Percentiles rank a stretch among this genome's conserved stretches.
phyloP scores from a whole-genome alignment of 192 early-diverging fungal genomes.

The Spizellomyces sp. region DNA sequence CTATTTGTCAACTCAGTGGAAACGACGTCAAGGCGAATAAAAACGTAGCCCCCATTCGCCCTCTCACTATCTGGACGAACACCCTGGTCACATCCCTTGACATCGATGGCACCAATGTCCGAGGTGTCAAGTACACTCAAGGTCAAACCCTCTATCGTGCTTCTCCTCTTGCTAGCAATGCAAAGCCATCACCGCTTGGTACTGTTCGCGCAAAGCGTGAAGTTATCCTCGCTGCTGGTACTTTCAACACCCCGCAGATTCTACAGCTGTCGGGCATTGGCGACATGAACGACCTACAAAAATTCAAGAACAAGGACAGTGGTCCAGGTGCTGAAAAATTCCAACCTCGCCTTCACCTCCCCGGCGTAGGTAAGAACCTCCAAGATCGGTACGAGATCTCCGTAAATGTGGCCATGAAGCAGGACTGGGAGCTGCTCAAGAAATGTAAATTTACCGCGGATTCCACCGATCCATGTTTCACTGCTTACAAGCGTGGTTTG shows the following conservation, averaged over 20 bases:
- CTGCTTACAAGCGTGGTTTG: too few relatives aligned
- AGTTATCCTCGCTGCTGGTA: background rate
- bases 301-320: background rate
- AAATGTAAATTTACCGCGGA: too few relatives aligned
- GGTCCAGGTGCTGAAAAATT: too few relatives aligned
- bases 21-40: background rate
- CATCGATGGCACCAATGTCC: background rate
- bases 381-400: too few relatives aligned
- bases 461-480: too few relatives aligned
- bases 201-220: conserved; percentile 1
- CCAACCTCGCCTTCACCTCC: too few relatives aligned
- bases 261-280: background rate
- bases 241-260: conserved; percentile 4
- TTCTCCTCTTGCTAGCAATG: background rate
- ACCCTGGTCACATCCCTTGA: conserved; percentile 2
- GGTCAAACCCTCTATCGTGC: background rate
- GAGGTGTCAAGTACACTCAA: conserved; percentile 1
- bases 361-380: too few relatives aligned
- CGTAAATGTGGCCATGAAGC: too few relatives aligned
- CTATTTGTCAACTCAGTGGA: background rate
- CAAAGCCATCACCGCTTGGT: too few relatives aligned
- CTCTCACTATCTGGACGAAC: background rate
- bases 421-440: too few relatives aligned
- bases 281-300: background rate
- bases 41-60: background rate